Conservation (phyloP, 352 stramenopile species). For the Blastocystis sp. region DNA sequence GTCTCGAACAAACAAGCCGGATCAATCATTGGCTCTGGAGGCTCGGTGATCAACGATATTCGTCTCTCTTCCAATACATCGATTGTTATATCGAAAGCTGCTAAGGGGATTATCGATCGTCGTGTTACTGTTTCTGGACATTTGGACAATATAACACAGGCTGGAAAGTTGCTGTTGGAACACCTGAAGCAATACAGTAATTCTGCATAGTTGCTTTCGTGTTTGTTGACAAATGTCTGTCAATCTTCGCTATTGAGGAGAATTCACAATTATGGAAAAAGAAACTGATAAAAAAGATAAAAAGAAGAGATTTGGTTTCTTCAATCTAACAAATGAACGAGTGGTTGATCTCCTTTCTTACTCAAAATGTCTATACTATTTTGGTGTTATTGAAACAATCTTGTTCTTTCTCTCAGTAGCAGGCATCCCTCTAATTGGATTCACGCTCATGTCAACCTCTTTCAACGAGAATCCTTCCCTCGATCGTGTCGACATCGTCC, state of each 20-base stretch:
- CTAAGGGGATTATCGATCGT: background rate
- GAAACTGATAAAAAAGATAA: background rate
- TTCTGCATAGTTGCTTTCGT: background rate
- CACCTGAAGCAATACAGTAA: background rate
- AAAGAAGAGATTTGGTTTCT: constrained; percentile 2
- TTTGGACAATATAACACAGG: background rate
- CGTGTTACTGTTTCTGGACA: background rate
- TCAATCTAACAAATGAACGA: constrained; percentile 38
- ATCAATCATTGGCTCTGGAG: background rate
- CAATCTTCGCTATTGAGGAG: background rate
- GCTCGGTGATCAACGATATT: constrained; percentile 1
- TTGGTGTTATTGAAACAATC: constrained; percentile 42
- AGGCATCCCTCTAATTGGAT: constrained; percentile 13
- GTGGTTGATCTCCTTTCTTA: constrained; percentile 51
- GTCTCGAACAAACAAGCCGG: constrained; percentile 1
- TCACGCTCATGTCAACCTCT: constrained; percentile 25
- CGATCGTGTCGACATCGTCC: background rate
- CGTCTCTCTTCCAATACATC: background rate
- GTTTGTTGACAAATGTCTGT: constrained; percentile 57
- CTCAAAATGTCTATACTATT: constrained; percentile 44
- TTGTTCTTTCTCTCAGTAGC: constrained; percentile 1
- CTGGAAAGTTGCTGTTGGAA: background rate
- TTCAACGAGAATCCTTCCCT: constrained; percentile 39
- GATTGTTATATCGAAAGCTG: background rate
- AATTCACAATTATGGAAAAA: background rate